phyloP scores from a whole-genome alignment of 2,329 filamentous ascomycete genomes.

The Dactylellina drechsleri region DNA sequence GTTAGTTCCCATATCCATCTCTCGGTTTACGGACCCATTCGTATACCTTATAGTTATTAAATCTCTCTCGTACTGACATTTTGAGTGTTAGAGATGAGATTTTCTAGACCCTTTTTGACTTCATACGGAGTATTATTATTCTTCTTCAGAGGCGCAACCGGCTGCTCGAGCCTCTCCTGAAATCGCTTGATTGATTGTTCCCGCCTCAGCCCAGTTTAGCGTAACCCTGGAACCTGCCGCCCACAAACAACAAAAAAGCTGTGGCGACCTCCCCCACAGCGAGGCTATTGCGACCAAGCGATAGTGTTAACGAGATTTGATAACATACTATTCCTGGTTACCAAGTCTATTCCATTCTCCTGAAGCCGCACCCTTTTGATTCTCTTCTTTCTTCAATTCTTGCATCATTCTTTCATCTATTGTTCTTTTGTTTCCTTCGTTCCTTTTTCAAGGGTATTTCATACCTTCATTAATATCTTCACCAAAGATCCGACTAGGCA shows the following conservation, averaged over 20 bases:
- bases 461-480: conserved; percentile 25
- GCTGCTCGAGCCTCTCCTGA: conserved; percentile 36
- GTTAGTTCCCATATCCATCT: conserved; percentile 14
- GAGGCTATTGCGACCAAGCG: conserved; percentile 2
- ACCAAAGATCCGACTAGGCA: conserved; percentile 25
- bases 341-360: conserved; percentile 24
- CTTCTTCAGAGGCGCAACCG: neutral
- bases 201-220: neutral
- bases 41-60: neutral
- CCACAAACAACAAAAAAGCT: neutral
- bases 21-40: neutral
- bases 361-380: neutral
- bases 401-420: conserved; percentile 37
- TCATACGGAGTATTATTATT: neutral
- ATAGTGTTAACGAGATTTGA: conserved; percentile 48
- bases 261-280: no score
- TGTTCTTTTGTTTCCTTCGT: conserved; percentile 21
- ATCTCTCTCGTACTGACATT: conserved; percentile 28
- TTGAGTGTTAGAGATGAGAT: conserved; percentile 54
- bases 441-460: conserved; percentile 15
- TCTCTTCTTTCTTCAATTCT: conserved; percentile 13
- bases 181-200: conserved; percentile 22
- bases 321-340: conserved; percentile 32
- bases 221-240: conserved; percentile 2
- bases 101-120: conserved; percentile 4